Evolutionary conservation across 2,329 filamentous ascomycete species (phyloP).

Genomic region (Nemania sp.): DNA sequence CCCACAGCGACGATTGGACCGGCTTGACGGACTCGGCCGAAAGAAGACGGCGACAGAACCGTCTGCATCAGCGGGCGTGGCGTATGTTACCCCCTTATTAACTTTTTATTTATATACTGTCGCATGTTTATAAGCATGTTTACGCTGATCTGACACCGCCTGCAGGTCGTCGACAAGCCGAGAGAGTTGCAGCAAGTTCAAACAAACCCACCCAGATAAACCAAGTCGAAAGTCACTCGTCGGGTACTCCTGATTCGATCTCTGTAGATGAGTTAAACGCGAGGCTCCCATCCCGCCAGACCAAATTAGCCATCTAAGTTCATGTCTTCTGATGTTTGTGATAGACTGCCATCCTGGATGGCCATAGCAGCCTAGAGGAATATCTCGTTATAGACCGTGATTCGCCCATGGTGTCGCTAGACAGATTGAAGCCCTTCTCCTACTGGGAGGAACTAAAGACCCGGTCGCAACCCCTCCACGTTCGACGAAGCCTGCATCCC

Average conservation of each 20-base stretch:
- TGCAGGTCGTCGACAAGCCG: constrained; percentile 21
- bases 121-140: not conserved
- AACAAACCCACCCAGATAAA: not conserved
- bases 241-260: not conserved
- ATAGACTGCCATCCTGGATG: constrained; percentile 3
- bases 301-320: not conserved
- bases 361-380: constrained; percentile 5
- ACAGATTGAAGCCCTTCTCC: constrained; percentile 27
- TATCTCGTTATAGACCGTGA: not conserved
- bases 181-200: not conserved
- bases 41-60: constrained; percentile 43
- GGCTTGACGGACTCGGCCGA: constrained; percentile 39
- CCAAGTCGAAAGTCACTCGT: not conserved
- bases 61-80: constrained; percentile 44
- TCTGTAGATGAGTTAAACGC: constrained; percentile 5
- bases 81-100: constrained; percentile 34
- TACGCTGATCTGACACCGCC: not conserved
- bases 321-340: not conserved
- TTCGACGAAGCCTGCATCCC: not conserved
- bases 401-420: constrained; percentile 11
- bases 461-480: constrained; percentile 10
- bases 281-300: not conserved
- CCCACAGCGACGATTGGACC: constrained; percentile 43
- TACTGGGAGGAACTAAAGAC: constrained; percentile 31
- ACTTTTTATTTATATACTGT: not conserved